A percentile compares a stretch with the other conserved stretches of the same genome.
These are phyloP conservation scores for Colletotrichum siamense DNA, from an alignment of 2,329 filamentous ascomycete genomes.

Conservation along the genomic window DNA sequence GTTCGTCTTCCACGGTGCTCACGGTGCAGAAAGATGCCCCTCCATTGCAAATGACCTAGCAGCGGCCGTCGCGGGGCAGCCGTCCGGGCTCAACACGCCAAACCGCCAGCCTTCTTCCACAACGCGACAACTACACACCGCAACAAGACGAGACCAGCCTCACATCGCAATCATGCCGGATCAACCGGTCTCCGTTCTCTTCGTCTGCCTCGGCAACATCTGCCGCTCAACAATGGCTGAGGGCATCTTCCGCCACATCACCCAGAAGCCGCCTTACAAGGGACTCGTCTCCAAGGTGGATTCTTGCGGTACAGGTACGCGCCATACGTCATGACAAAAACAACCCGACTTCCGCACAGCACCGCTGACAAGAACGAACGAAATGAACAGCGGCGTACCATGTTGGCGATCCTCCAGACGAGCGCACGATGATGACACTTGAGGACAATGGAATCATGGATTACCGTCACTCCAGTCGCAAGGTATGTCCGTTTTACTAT, in stretches of 20 bases:
- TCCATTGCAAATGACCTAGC: conserved; percentile 3
- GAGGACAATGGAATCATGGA: conserved; percentile 74
- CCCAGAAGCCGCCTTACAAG: conserved; percentile 64
- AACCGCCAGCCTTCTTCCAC: not conserved
- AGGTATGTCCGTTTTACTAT: conserved; percentile 53
- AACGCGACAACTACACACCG: conserved; percentile 7
- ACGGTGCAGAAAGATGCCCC: conserved; percentile 1
- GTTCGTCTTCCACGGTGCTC: not conserved
- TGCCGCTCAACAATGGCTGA: conserved; percentile 95
- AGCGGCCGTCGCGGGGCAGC: conserved; percentile 12
- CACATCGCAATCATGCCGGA: conserved; percentile 37
- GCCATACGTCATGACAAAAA: conserved; percentile 16
- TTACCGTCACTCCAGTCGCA: conserved; percentile 79
- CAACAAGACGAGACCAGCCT: not conserved
- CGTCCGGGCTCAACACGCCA: not conserved
- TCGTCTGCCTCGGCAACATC: conserved; percentile 97
- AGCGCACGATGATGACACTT: conserved; percentile 83
- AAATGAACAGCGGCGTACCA: conserved; percentile 75
- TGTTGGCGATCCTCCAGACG: conserved; percentile 76
- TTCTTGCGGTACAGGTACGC: conserved; percentile 80
- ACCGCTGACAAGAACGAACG: not conserved
- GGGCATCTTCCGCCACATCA: conserved; percentile 82
- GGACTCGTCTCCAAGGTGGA: conserved; percentile 73
- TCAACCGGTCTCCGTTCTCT: conserved; percentile 73
- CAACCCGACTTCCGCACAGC: not conserved